These are phyloP conservation scores for Gastrodia elata DNA, from an alignment of 106 monocot species.

Conservation along the genomic window DNA sequence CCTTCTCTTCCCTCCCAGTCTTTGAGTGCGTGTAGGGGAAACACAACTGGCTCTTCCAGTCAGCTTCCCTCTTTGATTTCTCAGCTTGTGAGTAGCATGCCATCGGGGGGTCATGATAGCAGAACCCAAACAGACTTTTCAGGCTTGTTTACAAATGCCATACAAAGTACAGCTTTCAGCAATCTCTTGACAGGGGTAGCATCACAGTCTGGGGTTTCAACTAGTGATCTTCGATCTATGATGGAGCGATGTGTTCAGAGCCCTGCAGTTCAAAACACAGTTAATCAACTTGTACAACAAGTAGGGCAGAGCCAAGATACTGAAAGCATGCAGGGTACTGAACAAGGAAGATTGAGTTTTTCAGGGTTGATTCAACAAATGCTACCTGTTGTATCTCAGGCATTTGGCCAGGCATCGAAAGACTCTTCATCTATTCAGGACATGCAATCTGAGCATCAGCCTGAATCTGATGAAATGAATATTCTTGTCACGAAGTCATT, in stretches of 20 bases:
- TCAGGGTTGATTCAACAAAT: constrained; percentile 79
- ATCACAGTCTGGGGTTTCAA: constrained; percentile 37
- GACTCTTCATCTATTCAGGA: constrained; percentile 6
- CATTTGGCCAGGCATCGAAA: constrained; percentile 32
- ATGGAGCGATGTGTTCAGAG: constrained; percentile 41
- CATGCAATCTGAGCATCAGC: constrained; percentile 13
- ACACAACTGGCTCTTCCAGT: constrained; percentile 11
- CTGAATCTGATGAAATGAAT: constrained; percentile 3
- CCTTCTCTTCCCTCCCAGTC: constrained; percentile 18
- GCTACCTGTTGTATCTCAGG: constrained; percentile 91
- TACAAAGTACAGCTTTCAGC: constrained; percentile 43
- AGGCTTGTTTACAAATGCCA: constrained; percentile 39
- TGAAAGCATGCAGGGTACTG: constrained; percentile 14
- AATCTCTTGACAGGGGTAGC: constrained; percentile 44
- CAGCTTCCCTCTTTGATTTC: constrained; percentile 7
- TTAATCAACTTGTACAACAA: constrained; percentile 35
- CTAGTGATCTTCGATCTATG: constrained; percentile 36
- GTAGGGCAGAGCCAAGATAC: constrained; percentile 26
- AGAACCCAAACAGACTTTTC: constrained; percentile 24
- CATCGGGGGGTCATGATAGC: constrained; percentile 12
- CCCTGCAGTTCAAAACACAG: constrained; percentile 30
- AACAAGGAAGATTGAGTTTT: constrained; percentile 51
- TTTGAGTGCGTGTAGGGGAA: constrained; percentile 9
- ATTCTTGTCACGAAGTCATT: not conserved
- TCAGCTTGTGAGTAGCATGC: constrained; percentile 17